A percentile compares a stretch with the other conserved stretches of the same genome.
Conservation (phyloP, 495 filamentous ascomycete genomes). For the Cairneyella variabilis region DNA sequence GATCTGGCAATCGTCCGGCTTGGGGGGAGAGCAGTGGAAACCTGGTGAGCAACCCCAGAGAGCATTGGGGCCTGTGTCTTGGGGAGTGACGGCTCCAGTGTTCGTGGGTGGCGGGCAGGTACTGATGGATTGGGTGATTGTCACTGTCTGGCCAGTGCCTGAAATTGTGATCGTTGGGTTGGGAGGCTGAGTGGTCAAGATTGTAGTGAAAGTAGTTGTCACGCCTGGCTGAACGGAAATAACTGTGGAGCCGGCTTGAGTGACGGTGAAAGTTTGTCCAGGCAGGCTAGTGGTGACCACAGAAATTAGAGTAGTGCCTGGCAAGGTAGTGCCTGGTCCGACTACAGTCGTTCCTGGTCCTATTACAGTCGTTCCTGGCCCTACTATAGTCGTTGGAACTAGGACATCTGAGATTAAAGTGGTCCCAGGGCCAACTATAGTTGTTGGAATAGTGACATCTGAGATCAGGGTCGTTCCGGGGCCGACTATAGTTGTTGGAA, state of each 20-base stretch:
- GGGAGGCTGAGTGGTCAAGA: slow-evolving; percentile 6
- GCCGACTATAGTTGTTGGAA: background rate
- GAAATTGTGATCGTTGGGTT: background rate
- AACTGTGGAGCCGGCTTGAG: slow-evolving; percentile 5
- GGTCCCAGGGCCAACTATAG: background rate
- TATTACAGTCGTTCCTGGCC: background rate
- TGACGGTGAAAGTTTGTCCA: background rate
- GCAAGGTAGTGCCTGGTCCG: background rate
- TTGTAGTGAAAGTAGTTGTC: background rate
- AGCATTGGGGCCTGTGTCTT: slow-evolving; percentile 26
- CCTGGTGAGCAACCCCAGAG: slow-evolving; percentile 62
- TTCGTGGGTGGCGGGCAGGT: slow-evolving; percentile 26
- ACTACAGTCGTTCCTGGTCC: background rate
- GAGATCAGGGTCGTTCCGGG: no score
- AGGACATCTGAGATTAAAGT: background rate
- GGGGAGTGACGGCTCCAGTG: slow-evolving; percentile 17
- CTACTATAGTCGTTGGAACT: background rate
- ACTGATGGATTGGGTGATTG: slow-evolving; percentile 8
- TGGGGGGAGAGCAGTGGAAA: slow-evolving; percentile 51
- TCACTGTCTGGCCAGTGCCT: slow-evolving; percentile 2
- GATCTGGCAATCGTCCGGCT: slow-evolving; percentile 46
- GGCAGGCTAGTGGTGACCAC: background rate
- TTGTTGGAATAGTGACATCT: background rate
- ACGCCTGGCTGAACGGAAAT: background rate
- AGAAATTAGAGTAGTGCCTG: background rate